Conservation (phyloP, 192 early-diverging fungal species). For the Coemansia sp. region DNA sequence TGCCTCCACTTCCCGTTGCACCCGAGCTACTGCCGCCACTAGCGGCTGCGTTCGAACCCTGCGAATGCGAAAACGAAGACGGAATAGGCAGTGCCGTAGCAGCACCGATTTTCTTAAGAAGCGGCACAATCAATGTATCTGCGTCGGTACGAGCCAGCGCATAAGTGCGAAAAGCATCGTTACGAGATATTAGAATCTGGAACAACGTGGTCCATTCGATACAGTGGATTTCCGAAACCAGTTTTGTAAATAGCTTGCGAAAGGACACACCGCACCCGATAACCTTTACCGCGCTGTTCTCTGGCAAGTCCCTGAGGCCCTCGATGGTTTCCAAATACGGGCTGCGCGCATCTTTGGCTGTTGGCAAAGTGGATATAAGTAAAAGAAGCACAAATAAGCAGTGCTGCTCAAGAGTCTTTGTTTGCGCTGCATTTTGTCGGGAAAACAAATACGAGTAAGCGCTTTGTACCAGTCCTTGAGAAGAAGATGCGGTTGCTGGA, state of each 20-base stretch:
- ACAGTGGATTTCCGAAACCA: conserved; percentile 20
- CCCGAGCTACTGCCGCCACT: neutral
- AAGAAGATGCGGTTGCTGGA: conserved; percentile 21
- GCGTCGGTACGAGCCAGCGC: conserved; percentile 46
- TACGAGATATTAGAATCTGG: conserved; percentile 32
- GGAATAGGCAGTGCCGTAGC: conserved; percentile 39
- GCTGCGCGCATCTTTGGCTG: neutral
- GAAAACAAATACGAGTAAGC: conserved; percentile 53
- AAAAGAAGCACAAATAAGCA: conserved; percentile 38
- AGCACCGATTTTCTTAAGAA: conserved; percentile 30
- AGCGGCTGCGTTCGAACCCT: neutral
- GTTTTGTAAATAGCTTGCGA: conserved; percentile 36
- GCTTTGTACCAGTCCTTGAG: conserved; percentile 37
- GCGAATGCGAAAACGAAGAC: conserved; percentile 15
- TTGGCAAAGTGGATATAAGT: conserved; percentile 23
- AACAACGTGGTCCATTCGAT: conserved; percentile 41
- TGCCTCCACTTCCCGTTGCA: neutral
- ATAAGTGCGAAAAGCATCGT: conserved; percentile 46
- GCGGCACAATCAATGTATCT: conserved; percentile 42
- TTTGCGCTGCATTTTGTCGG: conserved; percentile 20
- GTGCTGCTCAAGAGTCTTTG: conserved; percentile 33
- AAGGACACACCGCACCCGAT: conserved; percentile 27
- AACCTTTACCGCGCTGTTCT: conserved; percentile 10
- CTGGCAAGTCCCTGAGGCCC: conserved; percentile 19
- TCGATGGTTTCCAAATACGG: conserved; percentile 34